Percentiles rank a stretch among this genome's conserved stretches.
Conservation (phyloP, 2,329 filamentous ascomycete species). For the Graphiopsis chlorocephala region DNA sequence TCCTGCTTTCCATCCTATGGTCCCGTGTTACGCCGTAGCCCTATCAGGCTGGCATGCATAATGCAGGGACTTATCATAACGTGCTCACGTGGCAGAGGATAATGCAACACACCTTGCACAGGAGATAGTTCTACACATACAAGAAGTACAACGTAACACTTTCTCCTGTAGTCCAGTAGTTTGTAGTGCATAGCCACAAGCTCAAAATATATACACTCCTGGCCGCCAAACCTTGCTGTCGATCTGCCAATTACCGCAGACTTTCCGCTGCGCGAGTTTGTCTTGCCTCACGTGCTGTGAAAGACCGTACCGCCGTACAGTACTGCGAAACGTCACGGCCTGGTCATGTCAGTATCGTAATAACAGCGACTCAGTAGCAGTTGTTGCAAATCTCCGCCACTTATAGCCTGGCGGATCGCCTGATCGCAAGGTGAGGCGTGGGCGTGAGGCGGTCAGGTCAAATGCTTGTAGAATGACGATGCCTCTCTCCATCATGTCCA, state of each 20-base stretch:
- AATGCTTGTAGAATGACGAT: background rate
- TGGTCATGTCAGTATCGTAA: background rate
- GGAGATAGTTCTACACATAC: background rate
- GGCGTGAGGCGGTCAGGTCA: background rate
- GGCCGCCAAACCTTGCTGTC: background rate
- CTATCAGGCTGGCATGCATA: background rate
- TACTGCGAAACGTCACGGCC: background rate
- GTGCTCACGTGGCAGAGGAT: background rate
- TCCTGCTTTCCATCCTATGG: background rate
- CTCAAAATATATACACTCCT: background rate
- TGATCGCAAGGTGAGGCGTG: background rate
- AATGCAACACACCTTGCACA: background rate
- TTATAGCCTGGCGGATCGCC: background rate
- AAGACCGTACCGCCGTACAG: background rate
- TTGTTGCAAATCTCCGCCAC: background rate
- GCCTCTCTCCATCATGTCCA: background rate
- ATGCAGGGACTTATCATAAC: background rate
- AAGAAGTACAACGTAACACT: background rate
- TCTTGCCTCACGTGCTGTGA: background rate
- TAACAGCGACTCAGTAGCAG: background rate
- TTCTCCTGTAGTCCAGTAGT: too few species aligned
- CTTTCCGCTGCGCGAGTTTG: background rate
- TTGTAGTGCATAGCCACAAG: too few species aligned
- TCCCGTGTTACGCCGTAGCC: background rate
- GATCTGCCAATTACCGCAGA: background rate